A percentile compares a stretch with the other conserved stretches of the same genome.
phyloP scores from a whole-genome alignment of 2,329 filamentous ascomycete species.

The Cylindrodendrum hubeiense region DNA sequence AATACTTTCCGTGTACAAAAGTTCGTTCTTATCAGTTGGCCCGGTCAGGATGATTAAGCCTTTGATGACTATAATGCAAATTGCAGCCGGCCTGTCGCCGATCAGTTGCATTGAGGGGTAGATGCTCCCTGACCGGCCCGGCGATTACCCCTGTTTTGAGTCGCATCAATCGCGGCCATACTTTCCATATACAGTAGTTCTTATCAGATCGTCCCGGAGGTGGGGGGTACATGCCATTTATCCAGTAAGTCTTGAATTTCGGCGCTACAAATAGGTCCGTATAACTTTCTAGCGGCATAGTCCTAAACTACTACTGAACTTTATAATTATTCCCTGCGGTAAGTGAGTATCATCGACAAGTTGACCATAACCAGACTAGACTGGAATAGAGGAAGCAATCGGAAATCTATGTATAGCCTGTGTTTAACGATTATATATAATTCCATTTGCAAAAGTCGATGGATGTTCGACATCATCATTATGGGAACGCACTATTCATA shows the following conservation, averaged over 20 bases:
- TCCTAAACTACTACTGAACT: background rate
- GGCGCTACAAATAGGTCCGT: background rate
- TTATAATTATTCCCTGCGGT: no score
- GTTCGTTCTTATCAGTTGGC: constrained; percentile 10
- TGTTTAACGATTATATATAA: background rate
- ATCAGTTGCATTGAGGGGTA: background rate
- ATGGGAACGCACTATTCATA: background rate
- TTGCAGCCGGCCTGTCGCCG: background rate
- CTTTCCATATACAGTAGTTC: background rate
- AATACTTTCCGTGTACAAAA: background rate
- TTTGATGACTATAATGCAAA: no score
- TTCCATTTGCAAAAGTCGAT: background rate
- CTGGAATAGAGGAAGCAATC: background rate
- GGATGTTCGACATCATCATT: background rate
- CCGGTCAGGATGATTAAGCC: no score
- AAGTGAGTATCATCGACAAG: no score
- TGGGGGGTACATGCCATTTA: constrained; percentile 11
- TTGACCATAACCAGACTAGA: background rate
- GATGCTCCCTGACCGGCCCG: background rate
- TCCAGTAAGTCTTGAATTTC: background rate
- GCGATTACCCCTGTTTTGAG: background rate
- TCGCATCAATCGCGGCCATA: constrained; percentile 1
- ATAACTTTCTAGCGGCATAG: background rate
- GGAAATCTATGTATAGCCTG: background rate
- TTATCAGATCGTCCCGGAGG: constrained; percentile 7